These are phyloP conservation scores for Pichia kudriavzevii DNA, from an alignment of 1,139 yeast species.

Conservation along the genomic window DNA sequence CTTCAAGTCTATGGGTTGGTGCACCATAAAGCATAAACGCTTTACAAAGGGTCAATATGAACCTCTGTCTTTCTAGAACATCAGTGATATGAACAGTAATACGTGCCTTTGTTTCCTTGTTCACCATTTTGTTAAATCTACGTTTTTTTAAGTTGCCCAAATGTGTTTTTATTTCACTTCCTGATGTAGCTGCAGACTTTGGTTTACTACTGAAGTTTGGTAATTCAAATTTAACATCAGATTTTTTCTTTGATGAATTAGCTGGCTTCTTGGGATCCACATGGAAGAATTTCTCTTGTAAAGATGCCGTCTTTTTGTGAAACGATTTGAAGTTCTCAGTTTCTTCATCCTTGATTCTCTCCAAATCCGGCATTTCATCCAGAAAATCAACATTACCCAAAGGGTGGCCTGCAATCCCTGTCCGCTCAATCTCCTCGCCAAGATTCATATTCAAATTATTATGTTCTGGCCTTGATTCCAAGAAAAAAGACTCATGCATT, in stretches of 20 bases:
- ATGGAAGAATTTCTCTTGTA: conserved; percentile 5
- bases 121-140: conserved; percentile 19
- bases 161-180: conserved; percentile 7
- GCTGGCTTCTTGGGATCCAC: neutral
- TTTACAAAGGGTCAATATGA: conserved; percentile 73
- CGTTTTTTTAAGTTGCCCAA: conserved; percentile 12
- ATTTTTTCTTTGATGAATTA: conserved; percentile 1
- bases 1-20: conserved; percentile 90
- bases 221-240: conserved; percentile 10
- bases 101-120: conserved; percentile 39
- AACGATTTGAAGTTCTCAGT: too few species aligned
- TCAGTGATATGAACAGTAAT: conserved; percentile 91
- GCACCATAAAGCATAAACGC: conserved; percentile 92
- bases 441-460: conserved; percentile 9
- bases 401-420: conserved; percentile 2
- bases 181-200: conserved; percentile 1
- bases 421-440: conserved; percentile 4
- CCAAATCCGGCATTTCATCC: too few species aligned
- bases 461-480: conserved; percentile 5
- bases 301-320: conserved; percentile 10
- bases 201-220: conserved; percentile 15
- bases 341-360: too few species aligned
- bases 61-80: conserved; percentile 75
- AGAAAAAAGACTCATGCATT: conserved; percentile 10
- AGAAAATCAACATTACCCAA: neutral